These are phyloP conservation scores for Colletotrichum sp. DNA, from an alignment of 2,329 filamentous ascomycete species.

Conservation along the genomic window DNA sequence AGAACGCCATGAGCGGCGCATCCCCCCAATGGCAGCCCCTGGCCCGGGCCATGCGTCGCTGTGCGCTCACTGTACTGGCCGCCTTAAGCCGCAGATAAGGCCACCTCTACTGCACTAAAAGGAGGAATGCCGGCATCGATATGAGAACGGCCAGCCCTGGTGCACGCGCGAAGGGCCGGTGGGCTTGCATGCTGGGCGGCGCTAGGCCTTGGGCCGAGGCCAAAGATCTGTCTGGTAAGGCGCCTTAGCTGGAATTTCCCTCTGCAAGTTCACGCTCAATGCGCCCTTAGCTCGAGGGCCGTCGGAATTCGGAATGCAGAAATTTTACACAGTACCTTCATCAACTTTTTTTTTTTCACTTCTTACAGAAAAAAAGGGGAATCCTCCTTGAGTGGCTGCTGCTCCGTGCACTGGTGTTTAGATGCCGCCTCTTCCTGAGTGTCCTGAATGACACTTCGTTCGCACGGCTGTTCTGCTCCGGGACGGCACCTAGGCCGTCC, in stretches of 20 bases:
- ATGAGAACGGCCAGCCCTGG: neutral
- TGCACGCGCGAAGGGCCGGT: neutral
- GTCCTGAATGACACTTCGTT: neutral
- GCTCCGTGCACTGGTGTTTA: neutral
- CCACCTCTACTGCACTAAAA: neutral
- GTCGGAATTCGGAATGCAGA: neutral
- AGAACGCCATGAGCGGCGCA: neutral
- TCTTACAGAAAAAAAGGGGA: neutral
- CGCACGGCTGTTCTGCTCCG: neutral
- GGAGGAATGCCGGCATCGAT: constrained; percentile 6
- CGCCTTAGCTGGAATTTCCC: neutral
- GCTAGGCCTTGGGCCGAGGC: constrained; percentile 9
- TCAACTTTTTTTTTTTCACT: neutral
- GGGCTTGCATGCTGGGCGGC: neutral
- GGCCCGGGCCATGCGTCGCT: neutral
- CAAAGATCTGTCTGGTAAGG: neutral
- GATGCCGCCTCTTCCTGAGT: neutral
- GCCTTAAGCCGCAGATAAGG: neutral
- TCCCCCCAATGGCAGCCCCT: neutral
- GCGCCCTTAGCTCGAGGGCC: neutral
- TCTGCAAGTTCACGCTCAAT: constrained; percentile 13
- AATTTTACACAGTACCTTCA: neutral
- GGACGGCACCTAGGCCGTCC: neutral
- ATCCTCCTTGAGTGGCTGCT: neutral
- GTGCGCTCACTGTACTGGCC: neutral